Evolutionary conservation across 768 basidiomycete genomes (phyloP).

Genomic region (Symmetrospora coprosmae): DNA sequence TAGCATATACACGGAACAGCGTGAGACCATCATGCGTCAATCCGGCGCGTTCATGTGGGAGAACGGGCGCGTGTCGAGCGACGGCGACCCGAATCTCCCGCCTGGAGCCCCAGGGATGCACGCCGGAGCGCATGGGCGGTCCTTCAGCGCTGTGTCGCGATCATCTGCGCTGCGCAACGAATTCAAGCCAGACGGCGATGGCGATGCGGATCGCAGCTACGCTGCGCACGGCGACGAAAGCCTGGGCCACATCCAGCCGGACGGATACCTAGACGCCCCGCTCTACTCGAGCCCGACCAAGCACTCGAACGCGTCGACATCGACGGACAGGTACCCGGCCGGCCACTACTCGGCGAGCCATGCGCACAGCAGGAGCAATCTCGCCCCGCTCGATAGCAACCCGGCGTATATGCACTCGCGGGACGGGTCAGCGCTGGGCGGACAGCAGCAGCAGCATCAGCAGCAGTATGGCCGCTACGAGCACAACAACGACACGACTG

Average conservation of each 20-base stretch:
- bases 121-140: constrained; percentile 9
- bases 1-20: constrained; percentile 21
- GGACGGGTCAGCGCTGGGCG: too few relatives aligned
- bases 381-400: constrained; percentile 7
- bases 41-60: constrained; percentile 24
- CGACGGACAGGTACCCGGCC: background rate
- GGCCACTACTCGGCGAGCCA: background rate
- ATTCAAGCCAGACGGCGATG: constrained; percentile 2
- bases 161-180: constrained; percentile 22
- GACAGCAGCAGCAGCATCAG: background rate
- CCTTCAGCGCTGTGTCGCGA: constrained; percentile 12
- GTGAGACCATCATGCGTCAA: constrained; percentile 3
- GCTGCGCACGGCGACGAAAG: constrained; percentile 21
- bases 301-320: background rate
- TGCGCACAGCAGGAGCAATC: constrained; percentile 10
- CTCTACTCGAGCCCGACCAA: constrained; percentile 11
- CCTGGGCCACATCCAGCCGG: background rate
- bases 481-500: background rate
- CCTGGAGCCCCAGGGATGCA: too few relatives aligned
- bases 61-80: background rate
- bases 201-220: background rate
- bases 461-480: background rate
- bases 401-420: constrained; percentile 6
- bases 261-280: constrained; percentile 20
- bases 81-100: background rate